These are phyloP conservation scores for Gossypium australe DNA, from an alignment of 345 rosid species.

Conservation along the genomic window DNA sequence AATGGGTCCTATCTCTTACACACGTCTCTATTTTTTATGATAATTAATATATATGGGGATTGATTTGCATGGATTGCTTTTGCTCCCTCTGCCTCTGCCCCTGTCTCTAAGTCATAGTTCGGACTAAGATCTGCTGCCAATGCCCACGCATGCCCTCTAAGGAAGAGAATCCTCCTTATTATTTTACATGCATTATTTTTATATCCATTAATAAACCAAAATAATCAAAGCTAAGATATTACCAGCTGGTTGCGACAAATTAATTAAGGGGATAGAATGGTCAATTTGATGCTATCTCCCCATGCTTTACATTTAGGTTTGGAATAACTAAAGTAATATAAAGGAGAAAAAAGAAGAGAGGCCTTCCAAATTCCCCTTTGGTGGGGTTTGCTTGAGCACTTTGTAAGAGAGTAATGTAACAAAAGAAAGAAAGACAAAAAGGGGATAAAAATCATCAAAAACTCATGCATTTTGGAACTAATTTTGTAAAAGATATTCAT, in stretches of 20 bases:
- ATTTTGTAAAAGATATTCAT: conserved; percentile 11
- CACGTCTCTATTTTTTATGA: background rate
- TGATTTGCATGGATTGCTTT: conserved; percentile 9
- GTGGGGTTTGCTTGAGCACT: conserved; percentile 45
- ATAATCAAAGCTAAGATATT: background rate
- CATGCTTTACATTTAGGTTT: conserved; percentile 44
- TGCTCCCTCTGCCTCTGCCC: conserved; percentile 2
- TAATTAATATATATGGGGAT: background rate
- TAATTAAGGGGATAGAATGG: conserved; percentile 20
- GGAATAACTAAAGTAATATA: conserved; percentile 37
- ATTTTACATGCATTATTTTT: conserved; percentile 7
- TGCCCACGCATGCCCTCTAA: conserved; percentile 16
- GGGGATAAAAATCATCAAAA: conserved; percentile 15
- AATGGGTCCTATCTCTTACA: conserved; percentile 18
- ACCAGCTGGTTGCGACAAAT: background rate
- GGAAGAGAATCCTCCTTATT: conserved; percentile 10
- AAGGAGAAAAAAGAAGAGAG: conserved; percentile 22
- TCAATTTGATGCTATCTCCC: conserved; percentile 12
- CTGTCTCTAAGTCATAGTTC: background rate
- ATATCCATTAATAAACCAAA: background rate
- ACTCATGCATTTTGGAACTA: conserved; percentile 21
- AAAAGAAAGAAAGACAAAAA: conserved; percentile 26
- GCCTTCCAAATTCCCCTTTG: conserved; percentile 35
- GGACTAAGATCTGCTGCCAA: conserved; percentile 6
- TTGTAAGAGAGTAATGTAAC: conserved; percentile 20